A percentile compares a stretch with the other conserved stretches of the same genome.
Evolutionary conservation across 352 stramenopile genomes (phyloP).

Genomic region (Globisporangium cederbergense): DNA sequence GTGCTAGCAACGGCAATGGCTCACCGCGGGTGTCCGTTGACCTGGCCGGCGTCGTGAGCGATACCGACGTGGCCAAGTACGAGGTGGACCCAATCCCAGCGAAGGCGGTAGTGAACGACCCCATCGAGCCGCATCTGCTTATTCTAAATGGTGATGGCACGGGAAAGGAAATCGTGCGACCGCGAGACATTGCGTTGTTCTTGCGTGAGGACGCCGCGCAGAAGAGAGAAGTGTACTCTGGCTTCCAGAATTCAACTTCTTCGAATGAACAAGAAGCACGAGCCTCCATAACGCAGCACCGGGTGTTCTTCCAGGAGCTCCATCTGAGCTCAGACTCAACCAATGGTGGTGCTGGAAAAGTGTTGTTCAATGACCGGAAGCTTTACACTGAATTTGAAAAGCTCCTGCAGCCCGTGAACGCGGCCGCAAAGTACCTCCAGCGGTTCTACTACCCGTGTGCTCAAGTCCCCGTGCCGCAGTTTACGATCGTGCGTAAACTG

Average conservation of each 20-base stretch:
- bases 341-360: background rate
- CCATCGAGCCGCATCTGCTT: conserved; percentile 70
- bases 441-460: conserved; percentile 15
- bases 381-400: conserved; percentile 31
- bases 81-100: conserved; percentile 46
- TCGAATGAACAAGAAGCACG: conserved; percentile 10
- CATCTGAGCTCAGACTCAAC: background rate
- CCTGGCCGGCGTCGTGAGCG: conserved; percentile 61
- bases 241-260: background rate
- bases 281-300: background rate
- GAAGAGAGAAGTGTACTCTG: conserved; percentile 1
- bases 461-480: conserved; percentile 20
- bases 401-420: conserved; percentile 39
- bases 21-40: conserved; percentile 33
- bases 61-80: conserved; percentile 44
- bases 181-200: conserved; percentile 38
- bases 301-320: conserved; percentile 16
- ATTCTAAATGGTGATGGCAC: conserved; percentile 75
- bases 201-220: background rate
- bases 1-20: background rate
- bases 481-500: conserved; percentile 46
- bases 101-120: conserved; percentile 67
- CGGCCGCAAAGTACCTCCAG: conserved; percentile 39
- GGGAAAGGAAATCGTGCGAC: conserved; percentile 51
- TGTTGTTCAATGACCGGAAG: conserved; percentile 39